Base-by-base conservation (phyloP, 2,329 filamentous ascomycete species). In the Trichoderma sp. region DNA sequence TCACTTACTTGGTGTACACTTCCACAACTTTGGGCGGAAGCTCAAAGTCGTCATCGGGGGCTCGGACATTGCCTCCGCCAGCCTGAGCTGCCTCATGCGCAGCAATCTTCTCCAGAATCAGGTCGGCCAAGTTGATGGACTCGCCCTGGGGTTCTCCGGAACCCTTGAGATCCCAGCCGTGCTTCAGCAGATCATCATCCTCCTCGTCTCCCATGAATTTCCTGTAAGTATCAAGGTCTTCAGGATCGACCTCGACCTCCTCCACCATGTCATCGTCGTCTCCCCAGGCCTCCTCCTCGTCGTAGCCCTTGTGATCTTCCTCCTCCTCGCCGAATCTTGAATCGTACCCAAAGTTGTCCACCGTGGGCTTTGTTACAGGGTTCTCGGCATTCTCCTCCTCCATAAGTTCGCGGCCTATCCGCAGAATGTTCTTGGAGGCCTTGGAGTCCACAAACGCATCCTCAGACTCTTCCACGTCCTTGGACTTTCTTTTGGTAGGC, bases 81-180 rank as follows among this genome's bases (percentile, higher is more conserved):
- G 80, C 85, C 74, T 91, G 86, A 36, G 87, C 87, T 4, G 93
- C 92, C 84, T 99, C 96, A 77, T 97, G 93, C 72, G 93, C 92
- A 5, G 94, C 94, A 78, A 99, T 99, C 83, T 97, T 97, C 79
- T 95, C 91, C 72, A 99, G 84, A 74, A 99, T 99, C 74, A 99
- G 84, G 78, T 97, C 95, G 17, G 96, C 94, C 71, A 99, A 85
- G 80, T 98, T 97, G 74, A 92, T 93, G 15, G 88, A 86, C 71
- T 87, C 84, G 7, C 78, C 80, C 15, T 85, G 85, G 53, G 84
- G 84, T 43, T 85, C 84, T 64, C 81, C 82, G 5, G 82, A 80
- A 50, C 81, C 82, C 80, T 85, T 81, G 57, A 81, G 80, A 75
- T 85, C 85, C 84, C 85, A 88, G 32, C 88, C 88, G 57, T 92